Base-by-base conservation (phyloP, 495 filamentous ascomycete genomes). In the Trichoderma reesei region DNA sequence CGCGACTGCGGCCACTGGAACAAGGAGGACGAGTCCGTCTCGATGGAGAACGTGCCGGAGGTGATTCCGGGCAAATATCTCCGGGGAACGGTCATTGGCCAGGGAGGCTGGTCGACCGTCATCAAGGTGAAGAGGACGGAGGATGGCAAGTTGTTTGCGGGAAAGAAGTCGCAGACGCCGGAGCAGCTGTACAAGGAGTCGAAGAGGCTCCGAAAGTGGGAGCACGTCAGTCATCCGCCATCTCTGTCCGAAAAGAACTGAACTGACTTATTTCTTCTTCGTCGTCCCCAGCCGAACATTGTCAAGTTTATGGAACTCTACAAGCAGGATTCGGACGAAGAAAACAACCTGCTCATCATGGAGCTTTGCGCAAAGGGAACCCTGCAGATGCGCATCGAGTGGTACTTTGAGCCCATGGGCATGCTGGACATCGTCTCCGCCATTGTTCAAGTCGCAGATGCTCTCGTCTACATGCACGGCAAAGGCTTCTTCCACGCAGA, bases 381-480 rank as follows among this genome's bases (percentile, higher is more conserved):
- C 20, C 38, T 63, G 18, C 11, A 48, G 18, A 46, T n/a, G 41
- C 26, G 14, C 20, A 42, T 63, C 26, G 26, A 26, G 26, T n/a
- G 41, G 34, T 11, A 61, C 36, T 16, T 41, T 18, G 41, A 20
- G 18, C 41, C 41, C 1, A 63, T 63, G 61, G 11, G 13, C 38
- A 41, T 6, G 14, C 41, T 1, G 3, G 38, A 63, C 7, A 48
- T 63, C 26, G 3, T 63, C 7, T 41, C 20, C 20, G n/a, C 20
- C n/a, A 42, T 46, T 3, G n/a, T 6, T 11, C 61, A 63, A n/a
- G 20, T 63, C 7, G 8, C 39, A 7, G 18, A 26, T n/a, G 61
- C 41, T n/a, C 61, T 63, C 41, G 61, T 18, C 39, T 63, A 46
- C 18, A 39, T 63, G 7, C 61, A 63, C 11, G 61, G 41, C 7